A percentile compares a stretch with the other conserved stretches of the same genome.
These are phyloP conservation scores for Oryza glaberrima DNA, from an alignment of 176 grass and related monocot species.

Conservation along the genomic window DNA sequence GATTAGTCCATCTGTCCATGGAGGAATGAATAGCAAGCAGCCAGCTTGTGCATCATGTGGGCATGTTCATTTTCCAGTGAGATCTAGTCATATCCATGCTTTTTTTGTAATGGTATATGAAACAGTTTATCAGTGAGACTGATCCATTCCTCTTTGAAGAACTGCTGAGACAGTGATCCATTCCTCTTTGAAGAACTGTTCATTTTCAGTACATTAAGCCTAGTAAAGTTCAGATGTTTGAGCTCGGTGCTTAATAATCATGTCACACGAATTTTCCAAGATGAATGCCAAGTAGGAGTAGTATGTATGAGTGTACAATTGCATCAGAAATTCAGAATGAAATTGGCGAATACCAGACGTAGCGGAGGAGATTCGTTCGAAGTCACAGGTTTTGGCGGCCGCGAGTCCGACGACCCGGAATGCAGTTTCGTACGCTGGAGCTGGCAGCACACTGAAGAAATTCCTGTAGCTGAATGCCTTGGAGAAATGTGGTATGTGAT, in stretches of 20 bases:
- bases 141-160: neutral
- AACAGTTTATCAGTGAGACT: neutral
- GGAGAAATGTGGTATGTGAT: conserved; percentile 61
- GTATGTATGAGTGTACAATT: too few relatives aligned
- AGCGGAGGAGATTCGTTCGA: neutral
- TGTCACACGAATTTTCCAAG: too few relatives aligned
- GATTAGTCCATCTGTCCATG: conserved; percentile 7
- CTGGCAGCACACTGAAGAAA: conserved; percentile 64
- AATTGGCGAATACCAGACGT: neutral
- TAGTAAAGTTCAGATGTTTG: too few relatives aligned
- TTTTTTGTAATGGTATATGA: conserved; percentile 22
- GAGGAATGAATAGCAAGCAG: neutral
- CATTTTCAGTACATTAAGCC: too few relatives aligned
- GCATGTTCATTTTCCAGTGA: neutral
- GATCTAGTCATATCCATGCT: conserved; percentile 9
- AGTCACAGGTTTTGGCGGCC: neutral
- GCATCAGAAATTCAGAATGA: neutral
- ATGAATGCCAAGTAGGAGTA: too few relatives aligned
- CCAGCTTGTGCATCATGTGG: neutral
- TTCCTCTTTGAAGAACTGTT: too few relatives aligned
- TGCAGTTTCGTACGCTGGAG: conserved; percentile 69
- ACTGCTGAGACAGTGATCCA: neutral
- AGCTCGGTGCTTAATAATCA: too few relatives aligned
- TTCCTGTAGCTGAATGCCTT: conserved; percentile 51
- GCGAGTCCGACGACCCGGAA: too few relatives aligned